phyloP scores from a whole-genome alignment of 805 yeast species.

The Candida chilensis region DNA sequence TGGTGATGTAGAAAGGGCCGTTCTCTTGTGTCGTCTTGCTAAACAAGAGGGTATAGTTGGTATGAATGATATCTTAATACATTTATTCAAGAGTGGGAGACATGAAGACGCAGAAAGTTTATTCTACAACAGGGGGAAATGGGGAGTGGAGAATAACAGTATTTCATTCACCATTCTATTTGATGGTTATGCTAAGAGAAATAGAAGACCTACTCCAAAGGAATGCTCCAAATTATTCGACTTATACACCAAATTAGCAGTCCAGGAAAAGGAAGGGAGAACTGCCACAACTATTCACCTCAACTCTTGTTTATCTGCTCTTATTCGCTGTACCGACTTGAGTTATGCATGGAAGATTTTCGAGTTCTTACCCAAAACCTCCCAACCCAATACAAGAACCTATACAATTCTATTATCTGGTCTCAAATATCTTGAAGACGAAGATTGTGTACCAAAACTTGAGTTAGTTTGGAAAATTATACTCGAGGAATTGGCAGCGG shows the following conservation, averaged over 20 bases:
- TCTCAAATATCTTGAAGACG: conserved; percentile 7
- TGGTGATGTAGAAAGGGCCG: conserved; percentile 44
- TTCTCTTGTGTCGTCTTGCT: conserved; percentile 38
- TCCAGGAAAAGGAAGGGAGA: conserved; percentile 10
- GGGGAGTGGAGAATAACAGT: conserved; percentile 47
- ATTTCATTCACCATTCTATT: conserved; percentile 36
- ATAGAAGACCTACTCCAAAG: conserved; percentile 17
- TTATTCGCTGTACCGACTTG: conserved; percentile 28
- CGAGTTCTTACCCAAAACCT: conserved; percentile 12
- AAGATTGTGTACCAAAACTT: conserved; percentile 3
- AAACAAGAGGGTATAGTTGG: conserved; percentile 44
- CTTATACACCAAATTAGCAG: conserved; percentile 13
- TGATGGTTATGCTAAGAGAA: conserved; percentile 29
- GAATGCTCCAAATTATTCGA: conserved; percentile 18
- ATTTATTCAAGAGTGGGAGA: conserved; percentile 32
- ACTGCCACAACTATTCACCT: conserved; percentile 27
- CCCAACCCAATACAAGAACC: conserved; percentile 19
- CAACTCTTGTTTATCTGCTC: conserved; percentile 35
- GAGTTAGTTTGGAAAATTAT: conserved; percentile 6
- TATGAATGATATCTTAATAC: conserved; percentile 51
- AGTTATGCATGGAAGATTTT: conserved; percentile 26
- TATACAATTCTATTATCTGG: conserved; percentile 13
- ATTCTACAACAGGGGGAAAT: conserved; percentile 48
- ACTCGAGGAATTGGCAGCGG: not conserved
- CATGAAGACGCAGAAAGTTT: conserved; percentile 40